Base-by-base conservation (phyloP, 1,284 basidiomycete species). In the Ceratobasidium papillatum region DNA sequence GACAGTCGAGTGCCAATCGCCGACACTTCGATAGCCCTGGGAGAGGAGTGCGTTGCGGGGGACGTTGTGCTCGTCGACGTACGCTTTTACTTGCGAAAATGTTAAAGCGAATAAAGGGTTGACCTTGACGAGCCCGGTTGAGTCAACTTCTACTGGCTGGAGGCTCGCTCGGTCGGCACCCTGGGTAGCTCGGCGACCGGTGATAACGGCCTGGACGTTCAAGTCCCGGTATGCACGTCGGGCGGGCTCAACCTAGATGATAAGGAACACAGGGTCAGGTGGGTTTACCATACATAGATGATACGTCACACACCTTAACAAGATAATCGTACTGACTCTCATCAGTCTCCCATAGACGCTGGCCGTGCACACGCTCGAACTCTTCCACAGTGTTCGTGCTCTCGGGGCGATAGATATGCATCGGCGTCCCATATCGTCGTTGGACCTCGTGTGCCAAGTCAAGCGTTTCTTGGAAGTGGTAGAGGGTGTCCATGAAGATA, bases 401-500 rank as follows among this genome's bases (percentile, higher is more conserved):
- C 11, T 89, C 87, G 3, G 97, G 96, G 78, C 86, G 91, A 86
- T 91, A 98, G 11, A 93, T 87, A 82, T 93, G 87, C 51, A 99
- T 85, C 1, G 88, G 86, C 30, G 91, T 86, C 32, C 86, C 84
- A 82, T 99, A 99, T 78, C 87, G 90, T 79, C 87, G 83, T 79
- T 92, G 90, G 12, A 95, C 93, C 43, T 90, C 90, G 72, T 92
- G 87, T 1, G 96, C 92, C 54, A 99, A 89, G 77, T 92, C 90
- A 78, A 97, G 89, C 4, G 97, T 99, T 84, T 98, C 95, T 1
- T 88, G 85, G 83, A 99, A 99, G 85, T 99, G 98, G 82, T 99
- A 96, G 11, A 99, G 87, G 0, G 97, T 99, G 85, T 99, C 97
- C 81, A 98, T 84, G 84, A 98, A 98, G 83, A 98, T 95, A 22